Evolutionary conservation across 1,284 basidiomycete genomes (phyloP), one percentile per base, ranked within the genome.

Genomic region (Sphagnurus paluster): DNA sequence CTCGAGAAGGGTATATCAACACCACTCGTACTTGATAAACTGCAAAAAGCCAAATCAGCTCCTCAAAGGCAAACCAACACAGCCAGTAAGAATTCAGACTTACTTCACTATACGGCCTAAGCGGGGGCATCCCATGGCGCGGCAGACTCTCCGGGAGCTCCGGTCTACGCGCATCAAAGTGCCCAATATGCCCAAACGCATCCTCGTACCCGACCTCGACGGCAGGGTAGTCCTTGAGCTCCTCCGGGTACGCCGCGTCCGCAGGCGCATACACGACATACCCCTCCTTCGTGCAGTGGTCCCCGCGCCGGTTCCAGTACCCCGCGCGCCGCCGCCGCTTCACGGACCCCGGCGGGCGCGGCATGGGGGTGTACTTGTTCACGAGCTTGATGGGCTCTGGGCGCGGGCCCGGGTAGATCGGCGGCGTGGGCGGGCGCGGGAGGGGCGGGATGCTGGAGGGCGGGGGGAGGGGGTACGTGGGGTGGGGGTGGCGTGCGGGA

Each of bases 231-330:
- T 73, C 63, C 34, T 67, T 63, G 16, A 87, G 70, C 11, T 87
- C 85, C 0, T 58, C 52, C 1, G 84, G 86, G 54, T 80, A 80
- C 17, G 71, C 70, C 42, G 62, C 58, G 4, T 69, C 60, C 0
- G 61, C 63, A 2, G 85, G 85, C 6, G 81, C 82, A 47, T 80
- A 85, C 20, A 88, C 82, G 48, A 87, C 68, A 52, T 67, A 79
- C 38, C 70, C 68, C 19, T 70, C 67, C 17, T 64, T 49, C 16
- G 81, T 79, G 42, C 85, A 70, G 54, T 86, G 77, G 60, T 87
- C 84, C 0, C 84, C 84, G 2, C 84, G 78, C 19, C 73, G 60
- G 53, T 87, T 87, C 85, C 85, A 87, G 53, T 69, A 79, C 1
- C 85, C 84, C 19, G 61, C 60, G 8, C 85, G 79, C 11, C 60